Percentiles rank a stretch among this genome's conserved stretches.
These are phyloP conservation scores for Rhododendron simsii DNA, from an alignment of 148 eudicot genomes.

Conservation along the genomic window DNA sequence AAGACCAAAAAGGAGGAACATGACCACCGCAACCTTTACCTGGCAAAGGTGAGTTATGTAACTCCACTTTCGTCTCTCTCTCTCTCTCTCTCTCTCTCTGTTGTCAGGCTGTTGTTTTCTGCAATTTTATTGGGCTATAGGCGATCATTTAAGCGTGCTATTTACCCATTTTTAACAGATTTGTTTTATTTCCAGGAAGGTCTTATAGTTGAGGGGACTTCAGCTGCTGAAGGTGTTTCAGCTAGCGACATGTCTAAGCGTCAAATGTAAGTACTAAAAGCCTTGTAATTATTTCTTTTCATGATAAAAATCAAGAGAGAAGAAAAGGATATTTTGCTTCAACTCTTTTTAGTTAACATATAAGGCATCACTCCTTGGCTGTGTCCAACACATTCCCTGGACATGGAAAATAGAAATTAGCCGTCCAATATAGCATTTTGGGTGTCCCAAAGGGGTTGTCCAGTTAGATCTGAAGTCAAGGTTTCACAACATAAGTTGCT, in stretches of 20 bases:
- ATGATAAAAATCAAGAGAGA: background rate
- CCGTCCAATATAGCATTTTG: background rate
- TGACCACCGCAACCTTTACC: slow-evolving; percentile 90
- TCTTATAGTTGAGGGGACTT: slow-evolving; percentile 79
- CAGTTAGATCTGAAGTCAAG: background rate
- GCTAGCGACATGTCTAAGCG: slow-evolving; percentile 76
- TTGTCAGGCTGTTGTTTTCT: background rate
- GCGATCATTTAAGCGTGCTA: background rate
- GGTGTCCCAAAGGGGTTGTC: background rate
- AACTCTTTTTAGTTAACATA: background rate
- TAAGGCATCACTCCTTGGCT: background rate
- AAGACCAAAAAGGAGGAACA: slow-evolving; percentile 65
- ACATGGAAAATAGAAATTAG: background rate
- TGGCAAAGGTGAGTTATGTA: slow-evolving; percentile 61
- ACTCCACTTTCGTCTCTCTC: background rate
- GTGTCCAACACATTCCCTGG: background rate
- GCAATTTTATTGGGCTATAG: background rate
- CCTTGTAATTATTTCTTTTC: background rate
- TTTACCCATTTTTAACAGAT: background rate
- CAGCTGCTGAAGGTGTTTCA: slow-evolving; percentile 96
- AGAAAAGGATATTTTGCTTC: background rate
- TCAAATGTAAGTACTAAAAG: slow-evolving; percentile 53
- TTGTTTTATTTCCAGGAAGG: slow-evolving; percentile 58
- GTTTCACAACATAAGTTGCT: background rate
- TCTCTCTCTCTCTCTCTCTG: background rate